Conservation (phyloP, 768 basidiomycete genomes). For the Coprinellus aureogranulatus region DNA sequence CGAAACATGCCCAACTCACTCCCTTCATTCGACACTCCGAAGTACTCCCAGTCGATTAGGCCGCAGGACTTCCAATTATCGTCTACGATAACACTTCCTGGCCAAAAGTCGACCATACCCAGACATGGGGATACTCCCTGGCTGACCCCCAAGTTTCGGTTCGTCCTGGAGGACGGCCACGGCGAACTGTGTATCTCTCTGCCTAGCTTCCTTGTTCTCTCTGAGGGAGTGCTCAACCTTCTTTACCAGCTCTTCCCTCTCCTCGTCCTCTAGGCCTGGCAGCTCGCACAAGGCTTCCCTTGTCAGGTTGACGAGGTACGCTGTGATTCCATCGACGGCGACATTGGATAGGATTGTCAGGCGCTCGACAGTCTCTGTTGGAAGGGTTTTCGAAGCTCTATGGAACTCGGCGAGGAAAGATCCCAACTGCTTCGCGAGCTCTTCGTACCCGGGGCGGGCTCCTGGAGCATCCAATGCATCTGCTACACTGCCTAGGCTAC, state of each 20-base stretch:
- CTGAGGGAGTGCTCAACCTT: not conserved
- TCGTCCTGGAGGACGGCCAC: too few species aligned
- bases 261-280: conserved; percentile 14
- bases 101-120: conserved; percentile 34
- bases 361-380: conserved; percentile 4
- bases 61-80: conserved; percentile 13
- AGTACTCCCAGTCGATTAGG: conserved; percentile 34
- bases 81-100: conserved; percentile 28
- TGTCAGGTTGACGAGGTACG: conserved; percentile 14
- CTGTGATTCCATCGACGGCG: conserved; percentile 1
- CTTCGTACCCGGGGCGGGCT: not conserved
- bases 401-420: conserved; percentile 15
- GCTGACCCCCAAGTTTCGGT: too few species aligned
- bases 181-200: too few species aligned
- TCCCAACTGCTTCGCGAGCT: conserved; percentile 14
- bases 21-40: conserved; percentile 25
- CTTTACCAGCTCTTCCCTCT: not conserved
- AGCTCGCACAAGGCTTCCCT: conserved; percentile 6
- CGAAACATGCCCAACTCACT: conserved; percentile 33
- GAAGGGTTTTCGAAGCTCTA: conserved; percentile 10
- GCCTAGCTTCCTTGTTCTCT: not conserved
- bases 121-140: too few species aligned
- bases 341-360: conserved; percentile 2
- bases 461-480: conserved; percentile 10
- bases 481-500: conserved; percentile 13